A percentile compares a stretch with the other conserved stretches of the same genome.
Conservation (phyloP, 2,329 filamentous ascomycete genomes). For the Xylaria sp. region DNA sequence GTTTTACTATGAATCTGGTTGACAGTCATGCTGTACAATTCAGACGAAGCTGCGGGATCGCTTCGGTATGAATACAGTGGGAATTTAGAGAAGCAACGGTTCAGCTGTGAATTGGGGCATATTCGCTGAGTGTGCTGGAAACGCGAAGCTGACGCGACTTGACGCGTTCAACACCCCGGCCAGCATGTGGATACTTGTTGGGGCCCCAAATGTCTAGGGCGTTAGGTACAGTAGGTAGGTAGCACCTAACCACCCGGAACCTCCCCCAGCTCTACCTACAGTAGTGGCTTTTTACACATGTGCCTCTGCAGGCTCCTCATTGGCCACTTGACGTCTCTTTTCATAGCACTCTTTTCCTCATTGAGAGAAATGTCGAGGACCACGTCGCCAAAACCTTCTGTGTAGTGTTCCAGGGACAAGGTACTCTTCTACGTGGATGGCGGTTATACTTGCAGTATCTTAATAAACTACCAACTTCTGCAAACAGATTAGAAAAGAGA, state of each 20-base stretch:
- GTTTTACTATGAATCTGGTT: neutral
- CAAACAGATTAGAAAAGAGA: neutral
- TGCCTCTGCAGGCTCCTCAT: constrained; percentile 1
- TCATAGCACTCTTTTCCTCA: constrained; percentile 5
- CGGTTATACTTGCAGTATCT: constrained; percentile 27
- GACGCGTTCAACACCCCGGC: constrained; percentile 37
- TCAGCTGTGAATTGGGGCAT: constrained; percentile 15
- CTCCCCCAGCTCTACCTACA: constrained; percentile 10
- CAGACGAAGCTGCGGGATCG: constrained; percentile 13
- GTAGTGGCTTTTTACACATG: constrained; percentile 13
- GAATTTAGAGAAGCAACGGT: constrained; percentile 11
- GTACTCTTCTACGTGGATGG: neutral
- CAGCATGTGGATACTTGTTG: neutral
- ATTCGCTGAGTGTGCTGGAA: constrained; percentile 12
- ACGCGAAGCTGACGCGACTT: constrained; percentile 46
- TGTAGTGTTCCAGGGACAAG: neutral
- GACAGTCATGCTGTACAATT: neutral
- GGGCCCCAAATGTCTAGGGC: constrained; percentile 1
- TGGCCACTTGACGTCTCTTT: neutral
- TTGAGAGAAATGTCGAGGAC: constrained; percentile 1
- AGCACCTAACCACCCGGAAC: neutral
- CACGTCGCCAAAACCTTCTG: neutral
- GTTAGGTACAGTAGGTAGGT: neutral
- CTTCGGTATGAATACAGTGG: neutral
- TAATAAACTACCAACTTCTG: neutral